Evolutionary conservation across 345 rosid genomes (phyloP), one percentile per base, ranked within the genome.

Genomic region (Jatropha curcas): DNA sequence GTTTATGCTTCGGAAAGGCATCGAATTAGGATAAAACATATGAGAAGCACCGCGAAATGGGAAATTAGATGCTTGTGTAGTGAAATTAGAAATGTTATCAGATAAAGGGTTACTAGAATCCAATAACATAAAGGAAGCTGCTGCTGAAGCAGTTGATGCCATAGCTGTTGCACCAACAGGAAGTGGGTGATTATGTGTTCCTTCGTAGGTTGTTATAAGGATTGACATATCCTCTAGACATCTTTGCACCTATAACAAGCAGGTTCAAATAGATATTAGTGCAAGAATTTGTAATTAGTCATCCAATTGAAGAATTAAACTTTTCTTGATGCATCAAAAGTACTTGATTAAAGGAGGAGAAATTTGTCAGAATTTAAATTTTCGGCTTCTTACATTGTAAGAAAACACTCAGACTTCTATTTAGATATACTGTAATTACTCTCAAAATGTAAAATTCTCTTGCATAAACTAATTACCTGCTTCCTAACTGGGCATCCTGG

Each of bases 151-250:
- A 0, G 88, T 84, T 7, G 90, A 82, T 41, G 90, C 88, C 90
- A 84, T 86, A 64, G 88, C 84, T 7, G 88, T 83, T 64, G 88
- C 87, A 6, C 90, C 90, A 17, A 84, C 88, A 0, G 90, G 88
- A 16, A 87, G 85, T n/a, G 90, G 87, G 62, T 87, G 90, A 62
- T 87, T 87, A 67, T 87, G 90, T 13, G 71, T 84, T 53, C 90
- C 90, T 82, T 84, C 90, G 46, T 87, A 84, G 5, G 90, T 87
- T 75, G 90, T 87, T 64, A 87, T 87, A 33, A 87, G 84, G 70
- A 84, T 87, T 24, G 90, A 84, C 88, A 87, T 87, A 74, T 87
- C 90, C 58, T 87, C 90, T 33, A 79, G 65, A 71, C 90, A 87
- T 77, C 90, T 83, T 83, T 87, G 90, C 55, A 87, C 90, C 90